Evolutionary conservation across 768 basidiomycete genomes (phyloP).

Genomic region (Russula brevipes): DNA sequence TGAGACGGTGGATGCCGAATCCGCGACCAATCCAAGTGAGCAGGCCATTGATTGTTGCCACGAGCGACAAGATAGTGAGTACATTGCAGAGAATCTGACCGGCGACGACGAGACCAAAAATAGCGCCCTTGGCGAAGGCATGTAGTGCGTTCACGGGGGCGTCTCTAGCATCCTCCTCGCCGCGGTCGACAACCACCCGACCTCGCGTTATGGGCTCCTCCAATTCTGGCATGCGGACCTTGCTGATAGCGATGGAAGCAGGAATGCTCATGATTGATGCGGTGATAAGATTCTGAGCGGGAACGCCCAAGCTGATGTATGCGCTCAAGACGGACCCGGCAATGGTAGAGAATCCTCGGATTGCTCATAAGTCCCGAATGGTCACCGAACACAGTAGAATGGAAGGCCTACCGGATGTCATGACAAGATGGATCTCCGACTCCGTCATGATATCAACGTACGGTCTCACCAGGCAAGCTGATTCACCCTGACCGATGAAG

Average conservation of each 20-base stretch:
- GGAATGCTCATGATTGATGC: constrained; percentile 95
- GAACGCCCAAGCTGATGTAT: constrained; percentile 75
- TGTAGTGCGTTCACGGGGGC: constrained; percentile 76
- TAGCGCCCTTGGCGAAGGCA: constrained; percentile 80
- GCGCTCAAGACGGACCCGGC: constrained; percentile 85
- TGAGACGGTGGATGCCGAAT: constrained; percentile 77
- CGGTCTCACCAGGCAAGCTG: constrained; percentile 78
- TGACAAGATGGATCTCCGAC: constrained; percentile 80
- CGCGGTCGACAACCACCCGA: constrained; percentile 72
- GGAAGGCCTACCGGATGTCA: constrained; percentile 65
- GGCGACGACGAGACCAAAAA: constrained; percentile 81
- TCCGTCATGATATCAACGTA: constrained; percentile 82
- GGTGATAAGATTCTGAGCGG: constrained; percentile 74
- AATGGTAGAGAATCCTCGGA: constrained; percentile 76
- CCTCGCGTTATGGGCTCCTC: constrained; percentile 87
- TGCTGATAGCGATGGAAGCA: constrained; percentile 88
- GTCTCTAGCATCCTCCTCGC: constrained; percentile 48
- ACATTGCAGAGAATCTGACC: constrained; percentile 88
- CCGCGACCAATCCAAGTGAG: constrained; percentile 86
- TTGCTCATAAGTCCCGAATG: neutral
- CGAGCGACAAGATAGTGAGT: constrained; percentile 76
- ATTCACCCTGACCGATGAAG: constrained; percentile 91
- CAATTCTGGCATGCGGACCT: constrained; percentile 76
- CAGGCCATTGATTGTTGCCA: constrained; percentile 76
- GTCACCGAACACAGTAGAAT: neutral